These are phyloP conservation scores for Edaphochlamys debaryana DNA, from an alignment of 139 green algal genomes.

Conservation along the genomic window DNA sequence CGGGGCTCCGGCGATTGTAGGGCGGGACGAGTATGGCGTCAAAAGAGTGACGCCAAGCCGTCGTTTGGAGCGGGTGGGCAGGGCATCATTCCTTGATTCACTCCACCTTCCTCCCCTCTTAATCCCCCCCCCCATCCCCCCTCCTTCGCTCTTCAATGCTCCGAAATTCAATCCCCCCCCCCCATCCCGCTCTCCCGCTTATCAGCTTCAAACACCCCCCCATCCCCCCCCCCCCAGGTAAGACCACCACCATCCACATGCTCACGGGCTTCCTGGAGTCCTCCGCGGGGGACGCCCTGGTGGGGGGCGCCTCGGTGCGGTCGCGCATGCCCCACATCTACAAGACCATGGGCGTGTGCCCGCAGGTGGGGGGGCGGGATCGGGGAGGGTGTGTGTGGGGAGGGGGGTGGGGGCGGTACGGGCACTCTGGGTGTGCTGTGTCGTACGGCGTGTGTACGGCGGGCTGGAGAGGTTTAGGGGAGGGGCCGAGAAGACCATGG, in stretches of 20 bases:
- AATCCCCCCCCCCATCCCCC: background rate
- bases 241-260: slow-evolving; percentile 85
- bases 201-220: background rate
- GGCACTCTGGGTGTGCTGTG: background rate
- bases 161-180: background rate
- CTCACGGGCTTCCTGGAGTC: slow-evolving; percentile 78
- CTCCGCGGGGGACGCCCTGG: slow-evolving; percentile 53
- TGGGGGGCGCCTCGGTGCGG: slow-evolving; percentile 53
- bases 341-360: slow-evolving; percentile 67
- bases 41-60: too few relatives aligned
- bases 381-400: background rate
- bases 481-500: too few relatives aligned
- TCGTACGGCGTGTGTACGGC: too few relatives aligned
- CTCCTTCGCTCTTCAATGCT: background rate
- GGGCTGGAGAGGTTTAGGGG: too few relatives aligned
- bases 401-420: background rate
- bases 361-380: background rate
- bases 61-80: too few relatives aligned
- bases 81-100: too few relatives aligned
- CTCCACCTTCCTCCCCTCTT: too few relatives aligned
- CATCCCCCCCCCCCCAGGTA: slow-evolving; percentile 53
- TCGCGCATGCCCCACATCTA: slow-evolving; percentile 37
- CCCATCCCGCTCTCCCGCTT: background rate
- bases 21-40: too few relatives aligned
- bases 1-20: too few relatives aligned